A percentile compares a stretch with the other conserved stretches of the same genome.
Conservation (phyloP, 257 asterid species). For the Solanum sparsipilum region DNA sequence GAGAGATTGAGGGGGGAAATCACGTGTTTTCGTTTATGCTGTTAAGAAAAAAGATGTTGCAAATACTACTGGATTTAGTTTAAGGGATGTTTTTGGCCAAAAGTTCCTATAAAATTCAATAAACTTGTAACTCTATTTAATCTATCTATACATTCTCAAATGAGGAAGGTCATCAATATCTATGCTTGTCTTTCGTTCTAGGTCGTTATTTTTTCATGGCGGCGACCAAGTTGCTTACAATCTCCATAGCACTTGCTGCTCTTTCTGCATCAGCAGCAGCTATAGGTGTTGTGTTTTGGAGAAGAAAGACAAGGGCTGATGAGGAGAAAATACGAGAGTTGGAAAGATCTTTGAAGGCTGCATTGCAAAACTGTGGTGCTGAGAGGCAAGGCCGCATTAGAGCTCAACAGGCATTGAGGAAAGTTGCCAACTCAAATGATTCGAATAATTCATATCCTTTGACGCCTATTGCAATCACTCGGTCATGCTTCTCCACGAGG, state of each 20-base stretch:
- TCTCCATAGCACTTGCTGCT: conserved; percentile 23
- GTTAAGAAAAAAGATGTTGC: background rate
- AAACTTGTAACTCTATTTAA: background rate
- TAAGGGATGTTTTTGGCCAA: background rate
- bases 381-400: conserved; percentile 91
- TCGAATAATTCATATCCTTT: conserved; percentile 56
- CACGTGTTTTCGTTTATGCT: background rate
- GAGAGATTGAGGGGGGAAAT: background rate
- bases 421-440: conserved; percentile 31
- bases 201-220: conserved; percentile 7
- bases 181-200: background rate
- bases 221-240: conserved; percentile 18
- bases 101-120: background rate
- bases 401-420: conserved; percentile 84
- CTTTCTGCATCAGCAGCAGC: conserved; percentile 30
- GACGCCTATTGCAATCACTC: conserved; percentile 67
- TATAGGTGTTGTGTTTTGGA: conserved; percentile 25
- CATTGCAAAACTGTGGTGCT: conserved; percentile 58
- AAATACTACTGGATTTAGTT: background rate
- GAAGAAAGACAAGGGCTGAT: conserved; percentile 31
- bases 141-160: background rate
- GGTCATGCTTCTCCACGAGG: conserved; percentile 88
- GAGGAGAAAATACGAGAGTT: conserved; percentile 37
- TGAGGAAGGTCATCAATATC: background rate
- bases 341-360: conserved; percentile 46